These are phyloP conservation scores for Biscutella laevigata DNA, from an alignment of 441 rosid genomes.

Conservation along the genomic window DNA sequence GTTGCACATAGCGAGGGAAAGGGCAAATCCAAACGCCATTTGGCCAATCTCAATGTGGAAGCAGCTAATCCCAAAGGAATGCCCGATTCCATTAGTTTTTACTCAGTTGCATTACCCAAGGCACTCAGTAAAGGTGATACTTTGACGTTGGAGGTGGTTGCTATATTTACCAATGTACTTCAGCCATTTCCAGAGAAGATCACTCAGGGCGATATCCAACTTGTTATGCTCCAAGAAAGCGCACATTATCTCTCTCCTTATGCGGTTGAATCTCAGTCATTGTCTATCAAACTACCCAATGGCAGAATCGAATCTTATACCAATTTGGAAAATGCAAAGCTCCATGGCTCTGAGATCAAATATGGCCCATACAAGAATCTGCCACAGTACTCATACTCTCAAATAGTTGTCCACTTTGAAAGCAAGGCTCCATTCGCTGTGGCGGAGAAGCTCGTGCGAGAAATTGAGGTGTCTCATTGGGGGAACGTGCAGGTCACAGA, in stretches of 20 bases:
- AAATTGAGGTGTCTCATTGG: constrained; percentile 95
- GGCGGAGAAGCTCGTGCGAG: constrained; percentile 68
- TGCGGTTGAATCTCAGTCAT: constrained; percentile 56
- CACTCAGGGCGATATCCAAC: constrained; percentile 80
- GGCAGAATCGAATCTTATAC: constrained; percentile 74
- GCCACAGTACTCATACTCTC: constrained; percentile 59
- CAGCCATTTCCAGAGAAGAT: constrained; percentile 83
- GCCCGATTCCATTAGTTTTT: constrained; percentile 52
- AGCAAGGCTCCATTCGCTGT: constrained; percentile 77
- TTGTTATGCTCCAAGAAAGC: constrained; percentile 67
- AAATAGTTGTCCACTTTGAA: constrained; percentile 73
- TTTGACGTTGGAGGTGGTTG: constrained; percentile 51
- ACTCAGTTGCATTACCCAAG: constrained; percentile 57
- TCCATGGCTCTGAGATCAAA: constrained; percentile 67
- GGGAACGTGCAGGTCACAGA: constrained; percentile 85
- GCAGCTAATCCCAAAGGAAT: constrained; percentile 37
- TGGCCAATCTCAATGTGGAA: constrained; percentile 38
- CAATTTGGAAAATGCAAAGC: constrained; percentile 53
- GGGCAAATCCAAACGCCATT: constrained; percentile 46
- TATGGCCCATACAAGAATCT: constrained; percentile 82
- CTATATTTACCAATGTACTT: constrained; percentile 56
- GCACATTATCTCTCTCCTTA: constrained; percentile 77
- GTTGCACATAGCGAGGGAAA: constrained; percentile 47
- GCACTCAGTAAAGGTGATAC: constrained; percentile 46
- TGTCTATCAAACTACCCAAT: constrained; percentile 59